Evolutionary conservation across 345 rosid species (phyloP).

Genomic region (Physaria fendleri): DNA sequence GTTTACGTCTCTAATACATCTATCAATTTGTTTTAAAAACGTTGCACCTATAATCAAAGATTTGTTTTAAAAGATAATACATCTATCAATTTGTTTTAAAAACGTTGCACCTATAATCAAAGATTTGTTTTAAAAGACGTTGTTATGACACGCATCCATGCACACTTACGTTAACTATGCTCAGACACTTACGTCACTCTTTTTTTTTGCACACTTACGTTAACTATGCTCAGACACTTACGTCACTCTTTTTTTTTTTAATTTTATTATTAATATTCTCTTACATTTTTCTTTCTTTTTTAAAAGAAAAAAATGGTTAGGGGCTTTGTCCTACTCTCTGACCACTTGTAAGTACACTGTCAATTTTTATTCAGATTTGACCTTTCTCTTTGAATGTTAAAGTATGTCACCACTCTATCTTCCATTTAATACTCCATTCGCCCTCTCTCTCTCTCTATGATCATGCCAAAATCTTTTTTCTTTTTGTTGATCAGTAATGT

Average conservation of each 20-base stretch:
- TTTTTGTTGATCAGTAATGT: no score
- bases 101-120: no score
- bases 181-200: conserved; percentile 40
- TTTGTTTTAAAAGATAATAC: no score
- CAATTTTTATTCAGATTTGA: conserved; percentile 30
- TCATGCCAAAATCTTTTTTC: no score
- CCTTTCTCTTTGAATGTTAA: conserved; percentile 29
- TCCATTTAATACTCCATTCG: no score
- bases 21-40: no score
- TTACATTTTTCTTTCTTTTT: not conserved
- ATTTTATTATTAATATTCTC: not conserved
- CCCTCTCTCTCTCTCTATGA: no score
- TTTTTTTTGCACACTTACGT: conserved; percentile 36
- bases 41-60: no score
- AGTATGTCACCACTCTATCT: conserved; percentile 10
- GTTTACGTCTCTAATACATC: no score
- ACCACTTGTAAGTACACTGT: conserved; percentile 22
- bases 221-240: conserved; percentile 26
- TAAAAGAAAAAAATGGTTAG: not conserved
- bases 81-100: no score
- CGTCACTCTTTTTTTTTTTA: conserved; percentile 35
- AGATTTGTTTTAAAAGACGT: no score
- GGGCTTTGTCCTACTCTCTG: conserved; percentile 9
- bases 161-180: conserved; percentile 37
- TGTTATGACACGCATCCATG: conserved; percentile 51